These are phyloP conservation scores for Candida tammaniensis DNA, from an alignment of 805 yeast species.

Conservation along the genomic window DNA sequence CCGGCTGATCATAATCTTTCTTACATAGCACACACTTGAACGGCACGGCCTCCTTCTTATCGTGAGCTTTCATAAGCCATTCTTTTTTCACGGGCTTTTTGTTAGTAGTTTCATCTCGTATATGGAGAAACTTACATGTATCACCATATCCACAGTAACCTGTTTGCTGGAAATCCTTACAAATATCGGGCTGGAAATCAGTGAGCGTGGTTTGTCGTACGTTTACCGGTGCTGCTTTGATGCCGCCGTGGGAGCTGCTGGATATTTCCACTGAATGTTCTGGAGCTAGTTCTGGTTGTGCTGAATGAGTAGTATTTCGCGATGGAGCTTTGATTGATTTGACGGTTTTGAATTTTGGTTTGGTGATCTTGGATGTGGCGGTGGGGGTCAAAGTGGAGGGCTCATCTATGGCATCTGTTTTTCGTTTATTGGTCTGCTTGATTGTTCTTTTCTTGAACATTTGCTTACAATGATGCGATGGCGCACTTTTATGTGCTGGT, in stretches of 20 bases:
- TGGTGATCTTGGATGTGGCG: slow-evolving; percentile 6
- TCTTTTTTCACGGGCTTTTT: slow-evolving; percentile 65
- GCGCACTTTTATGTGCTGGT: not conserved
- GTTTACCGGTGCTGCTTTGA: slow-evolving; percentile 30
- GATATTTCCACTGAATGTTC: too few species aligned
- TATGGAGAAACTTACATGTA: slow-evolving; percentile 90
- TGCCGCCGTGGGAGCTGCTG: too few species aligned
- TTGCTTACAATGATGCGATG: too few species aligned
- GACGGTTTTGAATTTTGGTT: not conserved
- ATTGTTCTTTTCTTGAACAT: slow-evolving; percentile 27
- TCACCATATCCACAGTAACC: slow-evolving; percentile 98
- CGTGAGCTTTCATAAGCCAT: slow-evolving; percentile 45
- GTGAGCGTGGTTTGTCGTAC: slow-evolving; percentile 65
- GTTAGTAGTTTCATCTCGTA: slow-evolving; percentile 78
- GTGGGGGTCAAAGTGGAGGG: too few species aligned
- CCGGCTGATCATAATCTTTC: slow-evolving; percentile 50
- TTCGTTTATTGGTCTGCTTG: slow-evolving; percentile 11
- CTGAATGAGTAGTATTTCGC: not conserved
- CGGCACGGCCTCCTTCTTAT: slow-evolving; percentile 33
- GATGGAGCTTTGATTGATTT: not conserved
- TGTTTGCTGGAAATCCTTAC: slow-evolving; percentile 86
- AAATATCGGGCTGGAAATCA: slow-evolving; percentile 91
- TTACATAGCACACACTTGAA: slow-evolving; percentile 64
- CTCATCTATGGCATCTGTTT: slow-evolving; percentile 5
- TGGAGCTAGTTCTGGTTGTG: slow-evolving; percentile 4